Evolutionary conservation across 139 green algal genomes (phyloP).

Genomic region (Closterium sp.): DNA sequence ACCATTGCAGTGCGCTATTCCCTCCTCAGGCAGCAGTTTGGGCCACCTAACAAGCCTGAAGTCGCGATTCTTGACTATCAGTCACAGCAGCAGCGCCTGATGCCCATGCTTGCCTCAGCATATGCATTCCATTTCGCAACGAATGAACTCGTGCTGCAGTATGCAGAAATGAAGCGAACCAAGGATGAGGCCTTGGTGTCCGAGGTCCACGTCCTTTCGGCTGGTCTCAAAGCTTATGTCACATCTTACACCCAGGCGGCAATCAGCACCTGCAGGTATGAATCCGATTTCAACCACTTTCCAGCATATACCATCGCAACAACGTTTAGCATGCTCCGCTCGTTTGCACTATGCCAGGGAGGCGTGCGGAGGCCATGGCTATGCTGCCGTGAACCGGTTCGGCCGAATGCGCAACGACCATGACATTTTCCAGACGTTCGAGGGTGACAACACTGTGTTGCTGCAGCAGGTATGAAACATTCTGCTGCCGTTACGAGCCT

Average conservation of each 20-base stretch:
- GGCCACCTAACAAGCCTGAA: constrained; percentile 43
- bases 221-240: constrained; percentile 47
- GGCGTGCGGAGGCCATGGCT: constrained; percentile 48
- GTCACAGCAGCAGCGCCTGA: constrained; percentile 52
- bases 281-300: too few relatives aligned
- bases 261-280: constrained; percentile 33
- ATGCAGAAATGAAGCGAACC: constrained; percentile 47
- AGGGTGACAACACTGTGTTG: constrained; percentile 55
- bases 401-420: constrained; percentile 48
- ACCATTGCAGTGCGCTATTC: constrained; percentile 81
- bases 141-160: constrained; percentile 36
- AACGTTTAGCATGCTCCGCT: too few relatives aligned
- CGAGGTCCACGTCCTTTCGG: constrained; percentile 46
- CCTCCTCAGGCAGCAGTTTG: constrained; percentile 69
- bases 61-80: constrained; percentile 52
- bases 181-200: constrained; percentile 34
- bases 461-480: constrained; percentile 43
- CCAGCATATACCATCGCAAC: too few relatives aligned
- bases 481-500: neutral
- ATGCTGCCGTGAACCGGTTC: constrained; percentile 50
- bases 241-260: constrained; percentile 42
- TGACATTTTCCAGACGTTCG: constrained; percentile 54
- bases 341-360: constrained; percentile 23
- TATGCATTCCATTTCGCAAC: constrained; percentile 50
- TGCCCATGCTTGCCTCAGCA: constrained; percentile 49